A percentile compares a stretch with the other conserved stretches of the same genome.
These are phyloP conservation scores for Wallacemonas sp. DNA, from an alignment of 208 protist genomes.

Conservation along the genomic window DNA sequence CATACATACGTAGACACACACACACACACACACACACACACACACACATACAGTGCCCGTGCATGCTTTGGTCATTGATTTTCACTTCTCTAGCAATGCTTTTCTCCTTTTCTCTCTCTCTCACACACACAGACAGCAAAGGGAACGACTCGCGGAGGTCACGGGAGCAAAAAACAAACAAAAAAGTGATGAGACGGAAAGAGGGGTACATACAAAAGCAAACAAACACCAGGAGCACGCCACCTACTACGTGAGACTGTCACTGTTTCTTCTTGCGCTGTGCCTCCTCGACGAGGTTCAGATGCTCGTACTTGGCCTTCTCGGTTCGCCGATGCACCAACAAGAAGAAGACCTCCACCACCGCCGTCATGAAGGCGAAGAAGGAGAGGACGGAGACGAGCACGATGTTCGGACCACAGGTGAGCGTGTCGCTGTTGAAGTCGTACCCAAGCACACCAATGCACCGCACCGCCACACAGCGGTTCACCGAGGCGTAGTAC, in stretches of 20 bases:
- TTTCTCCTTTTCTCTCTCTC: neutral
- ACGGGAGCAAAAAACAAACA: too few relatives aligned
- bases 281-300: conserved; percentile 31
- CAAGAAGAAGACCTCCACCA: conserved; percentile 37
- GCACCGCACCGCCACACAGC: conserved; percentile 36
- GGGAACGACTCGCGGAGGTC: too few relatives aligned
- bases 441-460: conserved; percentile 23
- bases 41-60: too few relatives aligned
- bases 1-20: too few relatives aligned
- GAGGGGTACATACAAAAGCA: too few relatives aligned
- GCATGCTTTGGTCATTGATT: neutral
- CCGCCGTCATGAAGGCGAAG: conserved; percentile 23
- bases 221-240: too few relatives aligned
- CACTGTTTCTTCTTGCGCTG: conserved; percentile 23
- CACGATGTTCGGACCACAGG: conserved; percentile 24
- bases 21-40: too few relatives aligned
- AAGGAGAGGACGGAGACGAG: conserved; percentile 20
- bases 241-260: neutral
- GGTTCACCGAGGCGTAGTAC: conserved; percentile 49
- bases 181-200: too few relatives aligned
- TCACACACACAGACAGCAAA: neutral
- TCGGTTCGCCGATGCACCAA: conserved; percentile 27
- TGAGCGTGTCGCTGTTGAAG: conserved; percentile 40
- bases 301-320: conserved; percentile 24
- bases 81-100: neutral